Percentiles rank a stretch among this genome's conserved stretches.
Evolutionary conservation across 176 grass and related monocot species (phyloP).

Genomic region (Bonia amplexicaulis): DNA sequence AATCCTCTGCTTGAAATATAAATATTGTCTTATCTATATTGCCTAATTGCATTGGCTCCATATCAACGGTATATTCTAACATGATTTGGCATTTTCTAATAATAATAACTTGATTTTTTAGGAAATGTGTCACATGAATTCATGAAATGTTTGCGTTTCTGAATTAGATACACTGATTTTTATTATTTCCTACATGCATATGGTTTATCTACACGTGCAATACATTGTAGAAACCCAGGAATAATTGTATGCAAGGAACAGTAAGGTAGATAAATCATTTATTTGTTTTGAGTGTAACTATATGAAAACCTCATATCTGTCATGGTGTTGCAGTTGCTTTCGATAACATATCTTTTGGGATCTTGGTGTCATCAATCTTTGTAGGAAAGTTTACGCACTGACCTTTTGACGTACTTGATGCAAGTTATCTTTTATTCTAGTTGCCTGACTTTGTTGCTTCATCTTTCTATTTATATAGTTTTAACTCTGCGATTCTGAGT

Average conservation of each 20-base stretch:
- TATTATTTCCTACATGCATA: background rate
- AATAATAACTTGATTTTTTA: background rate
- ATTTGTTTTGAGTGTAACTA: background rate
- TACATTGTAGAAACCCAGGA: background rate
- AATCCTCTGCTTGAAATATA: background rate
- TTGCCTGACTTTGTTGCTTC: background rate
- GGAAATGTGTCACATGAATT: background rate
- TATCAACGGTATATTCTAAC: background rate
- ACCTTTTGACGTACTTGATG: background rate
- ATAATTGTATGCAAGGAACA: background rate
- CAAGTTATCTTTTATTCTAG: background rate
- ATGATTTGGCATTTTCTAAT: background rate
- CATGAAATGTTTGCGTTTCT: background rate
- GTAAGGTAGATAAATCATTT: background rate
- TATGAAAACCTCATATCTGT: conserved; percentile 7
- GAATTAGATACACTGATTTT: background rate
- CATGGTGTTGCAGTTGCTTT: conserved; percentile 12
- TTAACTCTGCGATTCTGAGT: conserved; percentile 8
- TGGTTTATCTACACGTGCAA: conserved; percentile 2
- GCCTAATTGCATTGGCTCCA: background rate
- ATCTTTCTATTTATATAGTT: background rate
- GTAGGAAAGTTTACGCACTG: background rate
- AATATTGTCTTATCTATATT: background rate
- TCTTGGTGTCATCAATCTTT: conserved; percentile 1
- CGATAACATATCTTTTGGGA: background rate